phyloP scores from a whole-genome alignment of 495 filamentous ascomycete species.

The Cenococcum geophilum region DNA sequence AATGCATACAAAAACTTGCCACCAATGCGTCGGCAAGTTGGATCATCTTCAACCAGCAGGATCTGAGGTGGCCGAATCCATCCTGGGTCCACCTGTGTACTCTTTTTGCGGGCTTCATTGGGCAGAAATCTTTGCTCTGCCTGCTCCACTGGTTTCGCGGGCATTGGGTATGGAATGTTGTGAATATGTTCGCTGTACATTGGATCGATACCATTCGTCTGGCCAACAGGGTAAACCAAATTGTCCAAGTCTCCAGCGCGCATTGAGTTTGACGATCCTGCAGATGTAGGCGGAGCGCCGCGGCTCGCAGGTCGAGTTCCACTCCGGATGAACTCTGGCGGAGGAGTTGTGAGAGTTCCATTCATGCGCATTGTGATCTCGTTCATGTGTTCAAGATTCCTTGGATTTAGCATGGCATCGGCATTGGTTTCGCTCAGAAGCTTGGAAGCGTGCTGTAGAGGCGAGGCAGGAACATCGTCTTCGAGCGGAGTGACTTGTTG shows the following conservation, averaged over 20 bases:
- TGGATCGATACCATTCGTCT: slow-evolving; percentile 86
- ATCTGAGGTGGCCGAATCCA: slow-evolving; percentile 82
- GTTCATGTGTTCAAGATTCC: slow-evolving; percentile 69
- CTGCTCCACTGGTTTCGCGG: slow-evolving; percentile 51
- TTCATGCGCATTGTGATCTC: slow-evolving; percentile 59
- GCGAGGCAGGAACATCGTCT: slow-evolving; percentile 71
- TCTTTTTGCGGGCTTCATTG: slow-evolving; percentile 60
- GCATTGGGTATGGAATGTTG: slow-evolving; percentile 81
- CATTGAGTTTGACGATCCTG: slow-evolving; percentile 46
- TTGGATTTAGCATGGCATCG: slow-evolving; percentile 67
- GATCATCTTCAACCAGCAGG: slow-evolving; percentile 91
- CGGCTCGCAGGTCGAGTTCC: slow-evolving; percentile 34
- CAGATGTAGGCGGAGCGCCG: slow-evolving; percentile 44
- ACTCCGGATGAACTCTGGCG: slow-evolving; percentile 37
- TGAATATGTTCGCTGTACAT: slow-evolving; percentile 90
- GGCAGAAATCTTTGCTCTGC: slow-evolving; percentile 46
- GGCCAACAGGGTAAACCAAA: slow-evolving; percentile 84
- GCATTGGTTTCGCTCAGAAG: slow-evolving; percentile 74
- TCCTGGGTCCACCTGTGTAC: slow-evolving; percentile 60
- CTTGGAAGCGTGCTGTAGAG: slow-evolving; percentile 83
- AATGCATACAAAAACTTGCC: slow-evolving; percentile 89
- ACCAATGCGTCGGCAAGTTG: slow-evolving; percentile 87
- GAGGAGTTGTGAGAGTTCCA: slow-evolving; percentile 40
- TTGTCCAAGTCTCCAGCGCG: slow-evolving; percentile 64
- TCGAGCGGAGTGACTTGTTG: slow-evolving; percentile 26